Conservation (phyloP, 108 stramenopile species). For the Parietichytrium sp. region DNA sequence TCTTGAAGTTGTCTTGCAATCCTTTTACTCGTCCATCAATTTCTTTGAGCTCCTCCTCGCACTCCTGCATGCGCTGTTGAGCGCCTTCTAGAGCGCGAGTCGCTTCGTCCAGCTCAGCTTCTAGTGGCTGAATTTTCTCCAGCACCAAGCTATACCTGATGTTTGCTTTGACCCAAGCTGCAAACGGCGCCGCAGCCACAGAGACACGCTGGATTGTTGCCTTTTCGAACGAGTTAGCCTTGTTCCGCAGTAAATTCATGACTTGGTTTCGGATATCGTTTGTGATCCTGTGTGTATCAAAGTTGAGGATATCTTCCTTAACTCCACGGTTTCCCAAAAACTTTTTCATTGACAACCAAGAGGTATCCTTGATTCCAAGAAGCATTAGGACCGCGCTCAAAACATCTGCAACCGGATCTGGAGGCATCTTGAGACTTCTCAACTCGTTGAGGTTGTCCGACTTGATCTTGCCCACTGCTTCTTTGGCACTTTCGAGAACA, state of each 20-base stretch:
- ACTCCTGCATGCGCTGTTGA: constrained; percentile 46
- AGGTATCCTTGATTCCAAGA: constrained; percentile 60
- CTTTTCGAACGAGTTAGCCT: constrained; percentile 57
- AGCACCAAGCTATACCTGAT: constrained; percentile 61
- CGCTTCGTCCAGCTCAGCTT: constrained; percentile 56
- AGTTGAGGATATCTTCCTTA: constrained; percentile 66
- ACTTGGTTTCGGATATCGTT: constrained; percentile 57
- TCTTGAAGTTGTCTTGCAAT: constrained; percentile 56
- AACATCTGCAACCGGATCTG: constrained; percentile 62
- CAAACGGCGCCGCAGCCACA: constrained; percentile 65
- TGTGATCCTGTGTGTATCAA: constrained; percentile 59
- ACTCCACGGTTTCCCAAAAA: constrained; percentile 66
- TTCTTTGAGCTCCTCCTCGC: constrained; percentile 59
- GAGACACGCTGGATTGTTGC: constrained; percentile 59
- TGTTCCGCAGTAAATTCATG: constrained; percentile 52
- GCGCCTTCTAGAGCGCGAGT: constrained; percentile 48
- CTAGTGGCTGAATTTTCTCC: constrained; percentile 62
- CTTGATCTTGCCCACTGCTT: constrained; percentile 64
- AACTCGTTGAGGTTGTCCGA: constrained; percentile 64
- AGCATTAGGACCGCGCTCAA: constrained; percentile 62
- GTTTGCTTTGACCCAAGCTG: constrained; percentile 68
- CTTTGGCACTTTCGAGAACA: constrained; percentile 61
- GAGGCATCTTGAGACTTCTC: constrained; percentile 62
- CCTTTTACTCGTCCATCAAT: constrained; percentile 56
- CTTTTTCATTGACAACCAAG: constrained; percentile 64